Base-by-base conservation (phyloP, 1,139 yeast species). In the Lodderomyces elongisporus region DNA sequence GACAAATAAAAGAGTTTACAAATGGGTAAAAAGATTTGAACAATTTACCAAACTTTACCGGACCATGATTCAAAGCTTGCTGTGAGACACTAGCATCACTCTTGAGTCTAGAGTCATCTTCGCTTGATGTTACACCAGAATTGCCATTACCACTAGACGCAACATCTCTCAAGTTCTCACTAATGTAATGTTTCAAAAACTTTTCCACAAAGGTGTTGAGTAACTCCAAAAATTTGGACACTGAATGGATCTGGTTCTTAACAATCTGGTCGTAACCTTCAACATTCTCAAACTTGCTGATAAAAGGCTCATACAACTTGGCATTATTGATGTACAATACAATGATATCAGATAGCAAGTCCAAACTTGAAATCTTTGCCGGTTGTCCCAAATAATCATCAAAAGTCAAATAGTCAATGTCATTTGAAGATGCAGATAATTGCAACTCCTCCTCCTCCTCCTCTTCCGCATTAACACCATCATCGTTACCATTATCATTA, bases 261-360 rank as follows among this genome's bases (percentile, higher is more conserved):
- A 62, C 44, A 10, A 66, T 54, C 14, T 47, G 39, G 9, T 45
- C 44, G 24, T 53, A 46, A 5, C 56, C 61, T 3, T 56, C 52
- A 4, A 60, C 54, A 18, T 51, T 52, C 17, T 58, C 57, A 43
- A 67, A 65, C 37, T 60, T 60, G 21, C 60, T 54, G 46, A 72
- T 57, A 42, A 73, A 73, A 15, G 76, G 77, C 43, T 72, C 77
- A 41, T 70, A 68, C 33, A 73, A 55, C 41, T 73, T 74, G 20
- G 77, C 74, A 34, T 72, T 54, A 42, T 71, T 72, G 36, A 72
- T 66, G 44, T 71, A 62, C 16, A 73, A 52, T 13, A 66, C 50
- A 28, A 70, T 65, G 40, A 72, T 54, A 49, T 74, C 79, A 34
- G 60, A 53, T 30, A 70, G 44, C 2, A 72, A 52, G 38, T 65